Evolutionary conservation across 1,284 basidiomycete species (phyloP), one percentile per base, ranked within the genome.

Genomic region (Volvariella surrecta): DNA sequence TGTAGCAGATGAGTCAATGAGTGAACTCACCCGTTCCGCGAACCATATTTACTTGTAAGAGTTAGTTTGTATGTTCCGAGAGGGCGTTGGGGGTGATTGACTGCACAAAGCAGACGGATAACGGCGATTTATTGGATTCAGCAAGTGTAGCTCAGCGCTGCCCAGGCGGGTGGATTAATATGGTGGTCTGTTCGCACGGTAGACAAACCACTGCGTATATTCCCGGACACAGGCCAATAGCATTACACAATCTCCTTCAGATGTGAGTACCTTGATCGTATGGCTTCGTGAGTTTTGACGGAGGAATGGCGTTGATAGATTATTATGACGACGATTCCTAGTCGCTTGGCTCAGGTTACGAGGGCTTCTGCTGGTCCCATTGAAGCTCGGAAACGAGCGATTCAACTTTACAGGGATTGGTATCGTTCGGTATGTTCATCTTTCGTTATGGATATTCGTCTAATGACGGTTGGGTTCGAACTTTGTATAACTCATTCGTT

Each of bases 321-420:
- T 11, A 58, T 51, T 43, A 68, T 64, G 67, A 62, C 58, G 39
- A 97, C 90, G 43, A 97, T 98, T 60, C 94, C 95, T 16, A 67
- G 93, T 41, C 83, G 95, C 42, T 77, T 99, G 15, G 88, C 95
- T 17, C 79, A 79, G 54, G 59, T 77, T 15, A 77, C 88, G 3
- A 68, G 71, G 32, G 63, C 71, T 19, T 88, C 87, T 0, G 57
- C 63, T 4, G 77, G 67, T 42, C 68, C 81, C 19, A 64, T 68
- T n/a, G 82, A 92, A 45, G 83, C 90, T 3, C 79, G 85, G 35
- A 64, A 66, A 37, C 76, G 89, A 31, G 79, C 80, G 22, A 67
- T 93, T 31, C 71, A 86, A 42, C 76, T 97, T 16, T 99, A 98
- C 71, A 74, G 94, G 47, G 82, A 83, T 58, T 98, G 92, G 89